These are phyloP conservation scores for Colletotrichum sp. DNA, from an alignment of 2,329 filamentous ascomycete genomes.

Conservation along the genomic window DNA sequence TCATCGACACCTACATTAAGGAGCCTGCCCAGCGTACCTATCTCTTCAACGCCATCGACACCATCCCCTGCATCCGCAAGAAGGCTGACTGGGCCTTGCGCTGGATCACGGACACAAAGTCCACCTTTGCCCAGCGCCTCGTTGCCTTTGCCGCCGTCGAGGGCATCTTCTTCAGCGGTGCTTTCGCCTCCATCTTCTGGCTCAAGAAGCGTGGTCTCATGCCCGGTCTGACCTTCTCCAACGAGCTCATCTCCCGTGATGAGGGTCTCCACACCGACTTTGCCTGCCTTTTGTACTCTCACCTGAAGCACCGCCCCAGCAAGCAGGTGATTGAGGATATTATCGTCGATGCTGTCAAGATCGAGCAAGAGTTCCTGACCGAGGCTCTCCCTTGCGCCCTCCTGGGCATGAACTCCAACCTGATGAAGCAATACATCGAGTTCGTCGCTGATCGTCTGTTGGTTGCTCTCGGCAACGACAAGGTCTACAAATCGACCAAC, in stretches of 20 bases:
- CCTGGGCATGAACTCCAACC: conserved; percentile 93
- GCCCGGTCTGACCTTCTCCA: conserved; percentile 98
- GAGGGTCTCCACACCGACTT: conserved; percentile 99
- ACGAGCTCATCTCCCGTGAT: conserved; percentile 99
- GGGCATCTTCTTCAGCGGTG: conserved; percentile 99
- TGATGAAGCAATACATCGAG: conserved; percentile 99
- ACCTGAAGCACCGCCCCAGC: conserved; percentile 89
- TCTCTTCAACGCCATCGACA: conserved; percentile 98
- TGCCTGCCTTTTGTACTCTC: conserved; percentile 96
- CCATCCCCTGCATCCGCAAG: conserved; percentile 96
- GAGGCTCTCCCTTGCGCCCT: conserved; percentile 92
- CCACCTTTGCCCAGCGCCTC: conserved; percentile 92
- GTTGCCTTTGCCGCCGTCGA: conserved; percentile 97
- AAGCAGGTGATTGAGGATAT: conserved; percentile 83
- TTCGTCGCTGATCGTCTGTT: conserved; percentile 97
- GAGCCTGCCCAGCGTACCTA: conserved; percentile 92
- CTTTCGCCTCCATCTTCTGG: conserved; percentile 99
- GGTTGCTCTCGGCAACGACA: conserved; percentile 90
- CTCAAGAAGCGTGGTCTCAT: conserved; percentile 99
- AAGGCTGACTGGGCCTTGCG: conserved; percentile 97
- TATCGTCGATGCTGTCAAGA: conserved; percentile 90
- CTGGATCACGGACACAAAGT: conserved; percentile 94
- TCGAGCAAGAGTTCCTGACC: conserved; percentile 97
- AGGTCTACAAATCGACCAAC: conserved; percentile 91
- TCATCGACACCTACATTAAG: conserved; percentile 99